A percentile compares a stretch with the other conserved stretches of the same genome.
phyloP scores from a whole-genome alignment of 768 basidiomycete genomes.

The Termitomyces sp. region DNA sequence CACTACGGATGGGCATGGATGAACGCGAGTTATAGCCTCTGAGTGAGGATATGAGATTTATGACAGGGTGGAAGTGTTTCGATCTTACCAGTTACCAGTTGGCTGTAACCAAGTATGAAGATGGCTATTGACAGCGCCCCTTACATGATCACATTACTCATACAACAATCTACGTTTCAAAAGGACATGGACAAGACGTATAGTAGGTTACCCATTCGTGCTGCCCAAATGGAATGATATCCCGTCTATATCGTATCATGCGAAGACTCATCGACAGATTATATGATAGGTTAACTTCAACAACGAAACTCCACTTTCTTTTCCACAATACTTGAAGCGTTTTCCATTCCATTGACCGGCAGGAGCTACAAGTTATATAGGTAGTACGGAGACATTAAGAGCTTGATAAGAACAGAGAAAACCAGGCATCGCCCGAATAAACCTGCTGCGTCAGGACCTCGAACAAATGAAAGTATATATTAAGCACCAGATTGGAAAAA shows the following conservation, averaged over 20 bases:
- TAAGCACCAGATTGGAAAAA: conserved; percentile 32
- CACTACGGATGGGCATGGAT: conserved; percentile 48
- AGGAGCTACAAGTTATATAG: neutral
- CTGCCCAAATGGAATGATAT: neutral
- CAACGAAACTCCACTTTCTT: neutral
- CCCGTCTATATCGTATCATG: neutral
- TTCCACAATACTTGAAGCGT: neutral
- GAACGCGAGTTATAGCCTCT: neutral
- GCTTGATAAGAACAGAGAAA: neutral
- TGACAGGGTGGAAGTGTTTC: neutral
- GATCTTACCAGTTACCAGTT: neutral
- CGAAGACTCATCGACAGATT: neutral
- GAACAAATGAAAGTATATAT: conserved; percentile 35
- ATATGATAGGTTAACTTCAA: too few species aligned
- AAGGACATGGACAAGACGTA: neutral
- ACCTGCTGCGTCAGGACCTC: conserved; percentile 29
- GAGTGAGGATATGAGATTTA: neutral
- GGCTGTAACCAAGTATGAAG: too few species aligned
- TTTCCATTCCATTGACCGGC: conserved; percentile 14
- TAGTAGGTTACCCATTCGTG: neutral
- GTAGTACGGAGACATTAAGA: conserved; percentile 1
- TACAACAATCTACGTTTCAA: neutral
- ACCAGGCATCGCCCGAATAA: conserved; percentile 18
- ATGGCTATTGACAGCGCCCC: neutral
- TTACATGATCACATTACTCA: neutral